Base-by-base conservation (phyloP, 75 land plant genomes). In the Ceratopteris richardii region DNA sequence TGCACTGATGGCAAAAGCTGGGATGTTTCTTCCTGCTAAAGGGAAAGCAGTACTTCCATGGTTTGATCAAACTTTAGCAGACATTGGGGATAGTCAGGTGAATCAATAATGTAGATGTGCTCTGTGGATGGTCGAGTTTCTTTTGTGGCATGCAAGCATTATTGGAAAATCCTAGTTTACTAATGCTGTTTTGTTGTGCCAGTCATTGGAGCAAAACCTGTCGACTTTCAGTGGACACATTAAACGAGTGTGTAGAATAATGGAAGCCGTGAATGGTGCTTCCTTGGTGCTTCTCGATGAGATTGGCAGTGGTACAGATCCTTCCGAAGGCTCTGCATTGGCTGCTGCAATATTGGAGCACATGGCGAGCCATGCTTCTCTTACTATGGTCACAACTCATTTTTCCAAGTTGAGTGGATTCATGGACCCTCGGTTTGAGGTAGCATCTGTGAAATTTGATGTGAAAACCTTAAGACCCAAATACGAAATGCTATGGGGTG, bases 21-120 rank as follows among this genome's bases (percentile, higher is more conserved):
- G 98, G 16, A 58, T 93, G 61, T 93, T 57, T 67, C 52, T 93
- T 39, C 84, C 98, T 47, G 86, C 90, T 51, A 63, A 56, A 42
- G 72, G 69, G 39, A 55, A 46, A 43, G 90, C 94, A 25, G 68
- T 29, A 40, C 58, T 93, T 57, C 94, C 98, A 19, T 93, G 98
- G 98, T 93, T 93, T 77, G 85, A 88, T 63, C 71, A 71, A 47
- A 60, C 88, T 36, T 73, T 93, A 17, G 98, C 94, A 29, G 98
- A 93, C 72, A 85, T 93, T 72, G 98, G 98, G 21, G 98, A 93
- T 67, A 79, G 79, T 40, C 98, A 93, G 98, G 98, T 93, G 75
- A 30, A 29, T 29, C 31, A 11, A 3, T 33, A 4, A 9, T 33
- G 9, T 33, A 4, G 37, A 4, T 9, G 9, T 33, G 37, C 37